Evolutionary conservation across 225 moss, liverwort and hornwort genomes (phyloP), one percentile per base, ranked within the genome.

Genomic region (Pseudoscleropodium purum): DNA sequence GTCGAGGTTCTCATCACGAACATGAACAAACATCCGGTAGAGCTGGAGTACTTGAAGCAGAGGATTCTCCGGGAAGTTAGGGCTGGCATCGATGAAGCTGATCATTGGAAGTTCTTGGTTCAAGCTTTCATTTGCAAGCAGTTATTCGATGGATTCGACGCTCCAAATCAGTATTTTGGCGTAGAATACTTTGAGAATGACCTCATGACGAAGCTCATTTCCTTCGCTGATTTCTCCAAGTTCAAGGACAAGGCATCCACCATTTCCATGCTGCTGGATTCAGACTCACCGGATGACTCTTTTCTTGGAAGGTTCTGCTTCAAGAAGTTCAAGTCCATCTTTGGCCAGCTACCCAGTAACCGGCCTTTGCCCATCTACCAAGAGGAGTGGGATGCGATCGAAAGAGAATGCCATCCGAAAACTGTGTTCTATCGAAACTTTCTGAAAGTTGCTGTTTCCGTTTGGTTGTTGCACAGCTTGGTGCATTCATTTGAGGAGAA

Each of bases 401-500:
- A 64, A 30, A 56, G 16, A 9, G 65, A 36, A 29, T 6, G 27
- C 26, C 94, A 94, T 81, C 91, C 91, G 2, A 87, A 47, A 5
- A 84, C 87, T 6, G 47, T 39, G n/a, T 94, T 92, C 43, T 94
- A 94, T 45, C 84, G 77, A 34, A 91, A 85, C 75, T 94, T 94
- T 20, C 43, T 94, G 30, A 85, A 91, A 60, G 77, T 79, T 33
- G 89, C 82, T 41, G 87, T 94, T 15, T 92, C 90, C 10, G 90
- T 90, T 30, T 94, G 94, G 94, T 37, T 92, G 57, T 74, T 94
- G 37, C 91, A 92, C 26, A 84, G 91, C 59, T 49, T 92, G 87
- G 73, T 73, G 33, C 52, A 81, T 77, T 90, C 87, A 3, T 94
- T 91, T 49, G 85, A 86, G 34, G 90, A 92, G 87, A 82, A 67